Evolutionary conservation across 1,284 basidiomycete genomes (phyloP).

Genomic region (Ustilago loliicola): DNA sequence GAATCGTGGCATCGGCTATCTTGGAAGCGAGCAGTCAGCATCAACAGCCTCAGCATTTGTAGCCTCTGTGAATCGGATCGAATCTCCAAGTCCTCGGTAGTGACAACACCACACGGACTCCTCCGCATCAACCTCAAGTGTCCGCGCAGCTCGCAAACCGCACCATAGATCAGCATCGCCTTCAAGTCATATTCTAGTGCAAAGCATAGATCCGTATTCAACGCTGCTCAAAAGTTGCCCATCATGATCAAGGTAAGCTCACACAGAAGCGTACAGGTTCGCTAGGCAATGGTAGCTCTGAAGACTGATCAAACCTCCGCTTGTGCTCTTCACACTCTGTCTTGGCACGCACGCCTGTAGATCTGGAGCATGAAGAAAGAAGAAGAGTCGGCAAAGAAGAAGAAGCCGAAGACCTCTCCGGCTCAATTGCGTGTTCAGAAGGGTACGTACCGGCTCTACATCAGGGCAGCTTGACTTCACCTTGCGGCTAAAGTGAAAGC

Average conservation of each 20-base stretch:
- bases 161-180: background rate
- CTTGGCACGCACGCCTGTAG: conserved; percentile 18
- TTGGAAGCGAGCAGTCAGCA: background rate
- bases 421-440: conserved; percentile 99
- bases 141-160: background rate
- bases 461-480: background rate
- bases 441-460: conserved; percentile 75
- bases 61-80: background rate
- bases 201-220: background rate
- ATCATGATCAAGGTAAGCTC: conserved; percentile 46
- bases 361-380: conserved; percentile 70
- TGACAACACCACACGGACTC: background rate
- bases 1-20: background rate
- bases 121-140: background rate
- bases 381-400: conserved; percentile 64
- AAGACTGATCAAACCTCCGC: background rate
- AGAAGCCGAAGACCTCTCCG: conserved; percentile 84
- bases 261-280: background rate
- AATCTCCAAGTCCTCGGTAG: background rate
- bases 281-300: background rate
- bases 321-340: background rate
- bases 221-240: background rate
- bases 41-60: background rate
- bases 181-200: background rate
- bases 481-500: background rate